Evolutionary conservation across 2,329 filamentous ascomycete genomes (phyloP).

Genomic region (Cordyceps fumosorosea): DNA sequence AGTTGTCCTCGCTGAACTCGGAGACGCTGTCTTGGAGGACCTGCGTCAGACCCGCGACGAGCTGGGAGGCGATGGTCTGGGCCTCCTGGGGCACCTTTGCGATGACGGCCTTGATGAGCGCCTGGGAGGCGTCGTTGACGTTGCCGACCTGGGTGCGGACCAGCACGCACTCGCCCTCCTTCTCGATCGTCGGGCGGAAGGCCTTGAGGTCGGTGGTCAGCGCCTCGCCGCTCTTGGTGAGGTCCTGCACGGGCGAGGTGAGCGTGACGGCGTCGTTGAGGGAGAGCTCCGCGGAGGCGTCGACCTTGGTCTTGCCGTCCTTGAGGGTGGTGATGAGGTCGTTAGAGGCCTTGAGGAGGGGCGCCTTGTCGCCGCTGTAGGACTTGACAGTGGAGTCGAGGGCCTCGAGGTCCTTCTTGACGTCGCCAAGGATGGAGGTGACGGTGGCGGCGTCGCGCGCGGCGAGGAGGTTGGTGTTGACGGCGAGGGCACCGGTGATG

Average conservation of each 20-base stretch:
- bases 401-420: slow-evolving; percentile 4
- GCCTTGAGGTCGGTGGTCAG: slow-evolving; percentile 1
- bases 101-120: slow-evolving; percentile 21
- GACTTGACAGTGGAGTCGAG: slow-evolving; percentile 4
- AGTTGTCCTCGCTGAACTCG: slow-evolving; percentile 20
- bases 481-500: slow-evolving; percentile 1
- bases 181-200: background rate
- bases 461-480: background rate
- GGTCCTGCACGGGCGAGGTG: slow-evolving; percentile 7
- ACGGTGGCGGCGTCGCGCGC: background rate
- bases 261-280: slow-evolving; percentile 10
- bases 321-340: slow-evolving; percentile 1
- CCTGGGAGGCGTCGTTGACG: slow-evolving; percentile 18
- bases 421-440: background rate
- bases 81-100: slow-evolving; percentile 20
- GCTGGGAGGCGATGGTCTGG: slow-evolving; percentile 20
- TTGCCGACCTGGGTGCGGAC: slow-evolving; percentile 17
- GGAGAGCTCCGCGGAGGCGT: background rate
- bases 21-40: slow-evolving; percentile 16
- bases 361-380: slow-evolving; percentile 2
- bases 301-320: slow-evolving; percentile 10
- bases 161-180: background rate
- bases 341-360: slow-evolving; percentile 10
- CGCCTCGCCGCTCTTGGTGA: background rate
- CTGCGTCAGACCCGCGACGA: slow-evolving; percentile 17